Percentiles rank a stretch among this genome's conserved stretches.
Evolutionary conservation across 2,329 filamentous ascomycete genomes (phyloP).

Genomic region (Pleoardoris graminearum): DNA sequence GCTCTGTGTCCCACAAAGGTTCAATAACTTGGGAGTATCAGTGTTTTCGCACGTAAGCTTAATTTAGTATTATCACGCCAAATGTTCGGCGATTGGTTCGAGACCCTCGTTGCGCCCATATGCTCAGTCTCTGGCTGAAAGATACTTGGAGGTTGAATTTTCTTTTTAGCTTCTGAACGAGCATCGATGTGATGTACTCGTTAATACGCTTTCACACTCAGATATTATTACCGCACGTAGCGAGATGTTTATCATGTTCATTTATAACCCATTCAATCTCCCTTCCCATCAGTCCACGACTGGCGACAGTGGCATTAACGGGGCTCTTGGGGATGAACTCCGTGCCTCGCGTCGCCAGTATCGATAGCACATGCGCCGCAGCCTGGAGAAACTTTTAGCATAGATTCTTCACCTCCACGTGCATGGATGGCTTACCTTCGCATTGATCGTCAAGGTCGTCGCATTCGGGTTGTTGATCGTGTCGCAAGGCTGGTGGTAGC

Average conservation of each 20-base stretch:
- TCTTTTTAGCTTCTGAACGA: too few species aligned
- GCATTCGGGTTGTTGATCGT: constrained; percentile 45
- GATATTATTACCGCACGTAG: constrained; percentile 38
- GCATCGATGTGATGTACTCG: too few species aligned
- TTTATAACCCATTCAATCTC: constrained; percentile 37
- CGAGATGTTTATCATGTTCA: constrained; percentile 35
- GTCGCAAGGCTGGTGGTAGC: constrained; percentile 48
- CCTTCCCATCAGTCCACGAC: constrained; percentile 31
- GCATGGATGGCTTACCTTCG: constrained; percentile 32
- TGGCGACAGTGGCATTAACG: constrained; percentile 35
- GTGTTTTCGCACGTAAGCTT: too few species aligned
- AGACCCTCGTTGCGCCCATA: too few species aligned
- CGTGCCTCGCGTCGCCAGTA: constrained; percentile 36
- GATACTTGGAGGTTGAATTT: too few species aligned
- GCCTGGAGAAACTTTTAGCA: constrained; percentile 23
- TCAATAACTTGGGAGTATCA: too few species aligned
- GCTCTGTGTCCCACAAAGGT: too few species aligned
- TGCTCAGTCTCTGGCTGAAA: too few species aligned
- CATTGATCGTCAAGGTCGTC: constrained; percentile 42
- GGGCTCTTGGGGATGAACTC: constrained; percentile 43
- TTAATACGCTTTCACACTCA: too few species aligned
- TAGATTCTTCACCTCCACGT: not conserved
- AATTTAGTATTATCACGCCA: too few species aligned
- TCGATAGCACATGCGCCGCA: constrained; percentile 41
- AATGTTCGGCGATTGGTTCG: too few species aligned